phyloP scores from a whole-genome alignment of 2,329 filamentous ascomycete species.

The Botrytis cinerea region DNA sequence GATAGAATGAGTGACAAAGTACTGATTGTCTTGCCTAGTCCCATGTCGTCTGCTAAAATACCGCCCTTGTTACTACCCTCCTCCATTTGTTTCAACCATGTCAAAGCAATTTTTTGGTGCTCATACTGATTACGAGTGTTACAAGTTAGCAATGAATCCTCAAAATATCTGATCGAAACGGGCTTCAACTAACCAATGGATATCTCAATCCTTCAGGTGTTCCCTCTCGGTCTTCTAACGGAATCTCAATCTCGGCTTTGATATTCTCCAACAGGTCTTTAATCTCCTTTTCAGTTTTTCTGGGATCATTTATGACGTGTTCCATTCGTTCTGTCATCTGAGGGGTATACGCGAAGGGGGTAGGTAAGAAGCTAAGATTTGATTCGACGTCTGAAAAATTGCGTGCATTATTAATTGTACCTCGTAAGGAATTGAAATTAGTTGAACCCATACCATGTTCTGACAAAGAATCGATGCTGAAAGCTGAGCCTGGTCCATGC shows the following conservation, averaged over 20 bases:
- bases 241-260: conserved; percentile 67
- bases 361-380: conserved; percentile 35
- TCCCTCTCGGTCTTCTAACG: conserved; percentile 61
- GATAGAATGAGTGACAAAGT: conserved; percentile 65
- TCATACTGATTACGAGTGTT: conserved; percentile 53
- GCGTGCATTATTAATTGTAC: neutral
- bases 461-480: conserved; percentile 19
- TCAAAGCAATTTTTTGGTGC: conserved; percentile 77
- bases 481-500: neutral
- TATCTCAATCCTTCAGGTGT: conserved; percentile 70
- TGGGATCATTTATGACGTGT: conserved; percentile 46
- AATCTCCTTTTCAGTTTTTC: conserved; percentile 64
- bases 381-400: conserved; percentile 35
- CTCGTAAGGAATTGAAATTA: conserved; percentile 6
- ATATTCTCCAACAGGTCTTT: conserved; percentile 72
- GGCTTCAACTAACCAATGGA: conserved; percentile 48
- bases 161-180: neutral
- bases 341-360: conserved; percentile 41
- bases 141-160: conserved; percentile 25
- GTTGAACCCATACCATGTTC: neutral
- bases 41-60: conserved; percentile 81
- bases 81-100: conserved; percentile 77
- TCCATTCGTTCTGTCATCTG: conserved; percentile 32
- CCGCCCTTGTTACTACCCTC: conserved; percentile 70
- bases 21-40: conserved; percentile 81